Evolutionary conservation across 176 grass and related monocot species (phyloP).

Genomic region (Musa acuminata): DNA sequence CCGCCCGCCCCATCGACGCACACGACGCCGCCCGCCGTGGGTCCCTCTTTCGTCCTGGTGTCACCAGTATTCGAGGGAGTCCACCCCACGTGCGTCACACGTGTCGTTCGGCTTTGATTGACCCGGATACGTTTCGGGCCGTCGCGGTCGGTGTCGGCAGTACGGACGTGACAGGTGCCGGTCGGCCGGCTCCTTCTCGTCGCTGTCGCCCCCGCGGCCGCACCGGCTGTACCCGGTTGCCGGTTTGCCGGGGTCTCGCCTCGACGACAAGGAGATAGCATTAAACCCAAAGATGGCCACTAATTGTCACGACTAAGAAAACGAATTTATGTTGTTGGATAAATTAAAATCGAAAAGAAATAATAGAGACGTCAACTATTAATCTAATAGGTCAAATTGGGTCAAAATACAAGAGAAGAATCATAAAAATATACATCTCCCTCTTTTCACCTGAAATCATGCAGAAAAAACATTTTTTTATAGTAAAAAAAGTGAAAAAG

Average conservation of each 20-base stretch:
- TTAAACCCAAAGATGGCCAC: no score
- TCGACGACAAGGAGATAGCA: no score
- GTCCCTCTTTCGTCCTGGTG: neutral
- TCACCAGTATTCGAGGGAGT: neutral
- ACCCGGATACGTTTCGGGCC: no score
- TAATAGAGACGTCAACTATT: no score
- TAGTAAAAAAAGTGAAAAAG: neutral
- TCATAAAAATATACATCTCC: neutral
- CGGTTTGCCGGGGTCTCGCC: neutral
- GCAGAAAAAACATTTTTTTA: neutral
- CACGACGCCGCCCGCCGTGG: no score
- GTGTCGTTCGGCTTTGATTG: neutral
- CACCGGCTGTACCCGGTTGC: constrained; percentile 13
- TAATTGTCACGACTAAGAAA: no score
- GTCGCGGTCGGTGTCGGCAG: constrained; percentile 15
- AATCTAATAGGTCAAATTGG: neutral
- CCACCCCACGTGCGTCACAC: neutral
- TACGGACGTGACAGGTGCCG: constrained; percentile 7
- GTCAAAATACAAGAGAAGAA: neutral
- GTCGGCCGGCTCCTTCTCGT: neutral
- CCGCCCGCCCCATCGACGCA: no score
- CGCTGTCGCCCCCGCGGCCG: neutral
- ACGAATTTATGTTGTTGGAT: no score
- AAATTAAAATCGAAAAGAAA: no score
- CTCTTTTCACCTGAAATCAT: neutral